Evolutionary conservation across 768 basidiomycete genomes (phyloP).

Genomic region (Cystofilobasidium macerans): DNA sequence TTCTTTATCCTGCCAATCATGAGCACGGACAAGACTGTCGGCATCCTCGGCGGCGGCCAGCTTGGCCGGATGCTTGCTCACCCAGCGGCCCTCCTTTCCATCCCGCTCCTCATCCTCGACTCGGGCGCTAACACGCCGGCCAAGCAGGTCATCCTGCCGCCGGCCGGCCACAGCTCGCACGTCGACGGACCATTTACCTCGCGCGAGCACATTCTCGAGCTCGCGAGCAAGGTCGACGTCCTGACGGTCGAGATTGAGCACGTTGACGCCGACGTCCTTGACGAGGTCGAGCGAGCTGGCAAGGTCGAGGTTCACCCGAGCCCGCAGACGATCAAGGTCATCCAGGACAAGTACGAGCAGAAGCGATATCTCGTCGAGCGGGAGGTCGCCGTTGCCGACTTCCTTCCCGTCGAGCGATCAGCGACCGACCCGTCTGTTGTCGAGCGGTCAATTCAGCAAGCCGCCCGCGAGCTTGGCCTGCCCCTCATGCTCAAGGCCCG

Average conservation of each 20-base stretch:
- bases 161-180: constrained; percentile 46
- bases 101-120: constrained; percentile 75
- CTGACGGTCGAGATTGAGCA: constrained; percentile 97
- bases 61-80: constrained; percentile 93
- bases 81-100: constrained; percentile 74
- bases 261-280: constrained; percentile 65
- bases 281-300: constrained; percentile 39
- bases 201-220: constrained; percentile 60
- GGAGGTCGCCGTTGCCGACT: constrained; percentile 51
- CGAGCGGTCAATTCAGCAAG: constrained; percentile 43
- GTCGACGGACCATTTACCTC: constrained; percentile 83
- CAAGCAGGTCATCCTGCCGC: constrained; percentile 66
- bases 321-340: constrained; percentile 67
- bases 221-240: constrained; percentile 70
- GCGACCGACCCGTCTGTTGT: constrained; percentile 44
- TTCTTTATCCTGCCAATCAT: neutral
- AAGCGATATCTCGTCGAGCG: constrained; percentile 49
- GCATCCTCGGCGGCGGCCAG: constrained; percentile 66
- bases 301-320: constrained; percentile 58
- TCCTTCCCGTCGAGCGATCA: constrained; percentile 43
- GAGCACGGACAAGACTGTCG: constrained; percentile 34
- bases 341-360: constrained; percentile 66
- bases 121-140: constrained; percentile 69
- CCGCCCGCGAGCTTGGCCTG: constrained; percentile 50
- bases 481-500: constrained; percentile 93